Evolutionary conservation across 2,329 filamentous ascomycete species (phyloP).

Genomic region (Cordyceps javanica): DNA sequence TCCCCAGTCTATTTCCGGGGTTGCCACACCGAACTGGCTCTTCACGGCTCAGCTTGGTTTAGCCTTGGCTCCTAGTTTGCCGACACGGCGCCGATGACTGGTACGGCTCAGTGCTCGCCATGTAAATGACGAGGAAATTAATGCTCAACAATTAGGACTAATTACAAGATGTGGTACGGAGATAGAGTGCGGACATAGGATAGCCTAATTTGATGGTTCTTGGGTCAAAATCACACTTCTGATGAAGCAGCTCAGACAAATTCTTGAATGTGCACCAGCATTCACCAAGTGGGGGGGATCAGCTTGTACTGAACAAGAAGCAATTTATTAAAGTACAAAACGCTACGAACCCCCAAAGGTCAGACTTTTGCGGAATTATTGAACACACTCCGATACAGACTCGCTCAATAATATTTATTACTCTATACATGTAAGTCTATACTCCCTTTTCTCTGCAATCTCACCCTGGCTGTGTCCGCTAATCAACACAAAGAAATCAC

Average conservation of each 20-base stretch:
- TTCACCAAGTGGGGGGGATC: background rate
- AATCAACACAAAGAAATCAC: background rate
- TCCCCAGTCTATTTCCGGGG: background rate
- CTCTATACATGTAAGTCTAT: background rate
- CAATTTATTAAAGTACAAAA: no score
- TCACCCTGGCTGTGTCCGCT: no score
- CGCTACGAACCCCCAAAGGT: background rate
- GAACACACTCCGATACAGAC: no score
- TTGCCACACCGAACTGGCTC: background rate
- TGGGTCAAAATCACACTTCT: background rate
- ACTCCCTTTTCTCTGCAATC: background rate
- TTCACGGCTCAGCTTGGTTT: background rate
- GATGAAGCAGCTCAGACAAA: background rate
- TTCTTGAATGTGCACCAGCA: background rate
- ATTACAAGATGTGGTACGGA: background rate
- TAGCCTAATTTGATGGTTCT: background rate
- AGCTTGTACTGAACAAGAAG: no score
- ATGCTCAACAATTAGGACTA: background rate
- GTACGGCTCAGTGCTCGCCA: background rate
- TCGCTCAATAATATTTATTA: no score
- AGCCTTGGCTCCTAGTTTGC: background rate
- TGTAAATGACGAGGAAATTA: no score
- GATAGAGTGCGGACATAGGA: background rate
- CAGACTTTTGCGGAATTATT: no score
- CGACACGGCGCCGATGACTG: conserved; percentile 1